These are phyloP conservation scores for Talaromyces islandicus DNA, from an alignment of 2,329 filamentous ascomycete species.

Conservation along the genomic window DNA sequence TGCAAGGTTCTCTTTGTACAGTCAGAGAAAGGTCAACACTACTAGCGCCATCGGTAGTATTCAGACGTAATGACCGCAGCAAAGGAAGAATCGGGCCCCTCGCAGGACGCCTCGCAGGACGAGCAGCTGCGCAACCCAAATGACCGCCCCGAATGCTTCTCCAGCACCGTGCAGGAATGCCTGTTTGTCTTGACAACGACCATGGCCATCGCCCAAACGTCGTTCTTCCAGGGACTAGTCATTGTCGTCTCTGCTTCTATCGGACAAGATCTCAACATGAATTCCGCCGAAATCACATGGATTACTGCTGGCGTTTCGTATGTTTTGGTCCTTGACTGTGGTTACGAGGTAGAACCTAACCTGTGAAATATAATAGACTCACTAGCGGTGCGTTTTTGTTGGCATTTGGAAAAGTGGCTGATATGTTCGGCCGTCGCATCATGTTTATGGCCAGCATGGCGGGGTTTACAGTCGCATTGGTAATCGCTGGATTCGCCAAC, in stretches of 20 bases:
- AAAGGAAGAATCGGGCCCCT: background rate
- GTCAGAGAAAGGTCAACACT: background rate
- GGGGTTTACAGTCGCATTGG: conserved; percentile 51
- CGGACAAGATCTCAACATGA: conserved; percentile 56
- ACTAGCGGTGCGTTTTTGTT: conserved; percentile 60
- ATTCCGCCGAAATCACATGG: conserved; percentile 62
- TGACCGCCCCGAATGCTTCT: conserved; percentile 46
- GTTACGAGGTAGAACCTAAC: background rate
- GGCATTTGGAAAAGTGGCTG: conserved; percentile 60
- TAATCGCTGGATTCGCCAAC: conserved; percentile 56
- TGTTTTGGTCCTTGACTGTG: conserved; percentile 14
- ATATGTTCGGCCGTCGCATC: conserved; percentile 58
- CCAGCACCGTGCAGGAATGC: conserved; percentile 56
- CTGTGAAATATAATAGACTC: conserved; percentile 35
- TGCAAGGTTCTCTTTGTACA: background rate
- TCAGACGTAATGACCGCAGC: background rate
- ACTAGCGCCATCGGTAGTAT: background rate
- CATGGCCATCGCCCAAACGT: conserved; percentile 59
- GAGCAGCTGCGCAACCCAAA: conserved; percentile 1
- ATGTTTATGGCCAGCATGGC: conserved; percentile 57
- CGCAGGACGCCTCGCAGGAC: background rate
- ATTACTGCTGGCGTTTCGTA: conserved; percentile 57
- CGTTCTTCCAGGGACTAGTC: conserved; percentile 54
- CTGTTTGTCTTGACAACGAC: conserved; percentile 62
- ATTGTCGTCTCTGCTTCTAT: conserved; percentile 60